These are phyloP conservation scores for Oxytropis ochrocephala DNA, from an alignment of 306 rosid species.

Conservation along the genomic window DNA sequence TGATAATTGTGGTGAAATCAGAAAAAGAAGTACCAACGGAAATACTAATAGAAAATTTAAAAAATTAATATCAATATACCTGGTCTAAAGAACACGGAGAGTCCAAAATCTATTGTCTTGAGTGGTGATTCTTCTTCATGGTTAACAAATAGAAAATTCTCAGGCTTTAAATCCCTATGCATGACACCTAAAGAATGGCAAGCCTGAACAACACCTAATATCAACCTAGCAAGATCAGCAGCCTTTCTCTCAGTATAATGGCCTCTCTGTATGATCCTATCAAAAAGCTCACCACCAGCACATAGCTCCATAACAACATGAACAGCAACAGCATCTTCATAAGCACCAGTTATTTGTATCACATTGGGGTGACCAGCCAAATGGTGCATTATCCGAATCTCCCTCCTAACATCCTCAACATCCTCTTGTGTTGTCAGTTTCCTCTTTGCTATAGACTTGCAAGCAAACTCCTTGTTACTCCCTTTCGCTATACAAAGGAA, in stretches of 20 bases:
- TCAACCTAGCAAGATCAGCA: slow-evolving; percentile 73
- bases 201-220: slow-evolving; percentile 67
- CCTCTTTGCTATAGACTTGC: slow-evolving; percentile 85
- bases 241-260: slow-evolving; percentile 82
- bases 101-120: slow-evolving; percentile 92
- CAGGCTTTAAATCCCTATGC: slow-evolving; percentile 94
- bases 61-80: slow-evolving; percentile 31
- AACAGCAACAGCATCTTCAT: slow-evolving; percentile 84
- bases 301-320: slow-evolving; percentile 89
- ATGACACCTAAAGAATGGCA: slow-evolving; percentile 92
- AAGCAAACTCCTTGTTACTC: slow-evolving; percentile 54
- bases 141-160: slow-evolving; percentile 68
- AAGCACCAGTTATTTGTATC: slow-evolving; percentile 66
- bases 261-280: slow-evolving; percentile 88
- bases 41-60: not conserved
- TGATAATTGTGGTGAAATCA: not conserved
- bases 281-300: slow-evolving; percentile 88
- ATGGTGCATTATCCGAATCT: slow-evolving; percentile 95
- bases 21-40: not conserved
- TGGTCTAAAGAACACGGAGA: slow-evolving; percentile 83
- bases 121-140: slow-evolving; percentile 74
- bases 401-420: slow-evolving; percentile 88
- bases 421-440: slow-evolving; percentile 78
- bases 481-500: slow-evolving; percentile 61
- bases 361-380: slow-evolving; percentile 88